Conservation (phyloP, 176 grass and related monocot genomes). For the Luzula sylvatica region DNA sequence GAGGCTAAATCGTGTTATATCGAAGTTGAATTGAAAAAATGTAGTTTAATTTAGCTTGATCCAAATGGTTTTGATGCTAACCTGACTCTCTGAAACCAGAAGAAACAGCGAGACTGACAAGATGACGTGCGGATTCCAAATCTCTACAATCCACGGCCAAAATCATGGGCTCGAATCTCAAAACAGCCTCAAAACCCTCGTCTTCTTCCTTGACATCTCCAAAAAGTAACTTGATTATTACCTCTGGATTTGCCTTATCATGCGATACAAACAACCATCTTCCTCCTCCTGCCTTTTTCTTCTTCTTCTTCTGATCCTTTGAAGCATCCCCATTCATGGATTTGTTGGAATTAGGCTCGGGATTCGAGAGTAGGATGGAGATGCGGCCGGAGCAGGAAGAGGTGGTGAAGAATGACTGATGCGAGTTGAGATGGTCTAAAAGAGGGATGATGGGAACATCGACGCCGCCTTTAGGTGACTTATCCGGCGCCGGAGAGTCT, state of each 20-base stretch:
- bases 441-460: conserved; percentile 55
- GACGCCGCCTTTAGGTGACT: conserved; percentile 78
- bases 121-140: conserved; percentile 27
- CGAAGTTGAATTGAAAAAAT: neutral
- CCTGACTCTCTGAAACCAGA: conserved; percentile 89
- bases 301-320: conserved; percentile 17
- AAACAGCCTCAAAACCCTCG: conserved; percentile 50
- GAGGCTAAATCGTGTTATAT: neutral
- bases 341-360: neutral
- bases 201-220: conserved; percentile 12
- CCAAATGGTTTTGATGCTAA: conserved; percentile 10
- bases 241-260: conserved; percentile 51
- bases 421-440: conserved; percentile 51
- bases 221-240: conserved; percentile 46
- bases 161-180: conserved; percentile 92
- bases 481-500: conserved; percentile 60
- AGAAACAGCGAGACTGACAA: conserved; percentile 48
- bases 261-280: conserved; percentile 83
- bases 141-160: conserved; percentile 81
- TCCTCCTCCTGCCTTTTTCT: conserved; percentile 78
- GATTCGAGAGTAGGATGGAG: conserved; percentile 63
- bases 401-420: conserved; percentile 74
- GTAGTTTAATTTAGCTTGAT: neutral
- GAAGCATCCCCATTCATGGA: neutral
- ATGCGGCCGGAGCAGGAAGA: conserved; percentile 95